Conservation (phyloP, 192 early-diverging fungal species). For the Obelidium mucronatum region DNA sequence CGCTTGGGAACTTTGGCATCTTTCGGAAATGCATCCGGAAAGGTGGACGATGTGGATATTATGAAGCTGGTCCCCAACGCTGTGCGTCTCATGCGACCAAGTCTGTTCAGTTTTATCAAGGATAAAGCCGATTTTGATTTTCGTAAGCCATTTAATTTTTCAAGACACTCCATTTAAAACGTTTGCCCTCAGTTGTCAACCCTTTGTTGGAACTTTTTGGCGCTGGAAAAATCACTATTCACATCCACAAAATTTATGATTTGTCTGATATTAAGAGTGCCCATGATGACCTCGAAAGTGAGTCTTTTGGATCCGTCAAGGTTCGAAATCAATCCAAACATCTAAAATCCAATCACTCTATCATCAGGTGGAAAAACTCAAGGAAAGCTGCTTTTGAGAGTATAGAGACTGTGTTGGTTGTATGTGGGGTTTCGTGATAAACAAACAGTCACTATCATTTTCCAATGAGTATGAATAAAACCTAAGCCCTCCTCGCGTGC, state of each 20-base stretch:
- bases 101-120: constrained; percentile 73
- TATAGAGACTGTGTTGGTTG: constrained; percentile 1
- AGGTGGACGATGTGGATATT: constrained; percentile 60
- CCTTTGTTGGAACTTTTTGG: constrained; percentile 69
- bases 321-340: not conserved
- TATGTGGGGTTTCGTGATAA: not conserved
- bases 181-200: constrained; percentile 42
- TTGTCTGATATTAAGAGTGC: constrained; percentile 78
- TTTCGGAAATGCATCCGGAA: constrained; percentile 91
- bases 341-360: not conserved
- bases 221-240: constrained; percentile 64
- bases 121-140: constrained; percentile 72
- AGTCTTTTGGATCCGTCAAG: not conserved
- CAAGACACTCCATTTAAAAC: constrained; percentile 10
- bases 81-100: constrained; percentile 76
- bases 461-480: too few species aligned
- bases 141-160: constrained; percentile 39
- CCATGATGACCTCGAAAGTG: constrained; percentile 75
- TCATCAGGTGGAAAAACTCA: constrained; percentile 36
- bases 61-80: constrained; percentile 72
- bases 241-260: constrained; percentile 78
- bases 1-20: constrained; percentile 48
- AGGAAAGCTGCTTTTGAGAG: constrained; percentile 40
- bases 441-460: too few species aligned
- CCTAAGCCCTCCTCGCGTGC: too few species aligned